Percentiles rank a stretch among this genome's conserved stretches.
Evolutionary conservation across 495 filamentous ascomycete genomes (phyloP).

Genomic region (Hyaloscypha hepaticicola): DNA sequence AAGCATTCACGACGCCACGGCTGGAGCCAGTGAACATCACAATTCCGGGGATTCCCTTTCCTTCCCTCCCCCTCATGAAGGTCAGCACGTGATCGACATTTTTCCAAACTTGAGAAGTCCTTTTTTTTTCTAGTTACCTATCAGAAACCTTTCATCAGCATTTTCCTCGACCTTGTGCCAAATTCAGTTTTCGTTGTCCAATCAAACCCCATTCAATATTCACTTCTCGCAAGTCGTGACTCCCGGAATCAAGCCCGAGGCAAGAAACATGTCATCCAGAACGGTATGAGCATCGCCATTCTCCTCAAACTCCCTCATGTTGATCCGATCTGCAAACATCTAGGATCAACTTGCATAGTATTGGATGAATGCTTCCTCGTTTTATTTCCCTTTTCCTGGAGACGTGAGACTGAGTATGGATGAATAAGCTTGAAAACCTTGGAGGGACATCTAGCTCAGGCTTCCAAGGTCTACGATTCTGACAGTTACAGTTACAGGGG

Average conservation of each 20-base stretch:
- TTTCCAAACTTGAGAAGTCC: not conserved
- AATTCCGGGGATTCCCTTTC: constrained; percentile 57
- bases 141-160: constrained; percentile 57
- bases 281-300: constrained; percentile 47
- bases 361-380: too few species aligned
- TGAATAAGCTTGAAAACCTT: too few species aligned
- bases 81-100: not conserved
- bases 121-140: constrained; percentile 57
- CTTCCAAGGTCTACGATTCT: too few species aligned
- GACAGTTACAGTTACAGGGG: too few species aligned
- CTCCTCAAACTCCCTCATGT: constrained; percentile 50
- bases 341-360: constrained; percentile 58
- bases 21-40: constrained; percentile 64
- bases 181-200: constrained; percentile 41
- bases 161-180: constrained; percentile 58
- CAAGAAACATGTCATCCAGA: constrained; percentile 54
- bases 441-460: too few species aligned
- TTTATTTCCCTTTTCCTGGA: too few species aligned
- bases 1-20: constrained; percentile 58
- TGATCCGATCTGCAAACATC: constrained; percentile 49
- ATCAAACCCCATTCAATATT: constrained; percentile 48
- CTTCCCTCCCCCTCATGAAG: constrained; percentile 10
- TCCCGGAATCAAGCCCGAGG: constrained; percentile 59
- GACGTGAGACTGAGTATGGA: too few species aligned
- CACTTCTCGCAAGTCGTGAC: constrained; percentile 55